These are phyloP conservation scores for Sextonia rubra DNA, from an alignment of 164 flowering plant genomes.

Conservation along the genomic window DNA sequence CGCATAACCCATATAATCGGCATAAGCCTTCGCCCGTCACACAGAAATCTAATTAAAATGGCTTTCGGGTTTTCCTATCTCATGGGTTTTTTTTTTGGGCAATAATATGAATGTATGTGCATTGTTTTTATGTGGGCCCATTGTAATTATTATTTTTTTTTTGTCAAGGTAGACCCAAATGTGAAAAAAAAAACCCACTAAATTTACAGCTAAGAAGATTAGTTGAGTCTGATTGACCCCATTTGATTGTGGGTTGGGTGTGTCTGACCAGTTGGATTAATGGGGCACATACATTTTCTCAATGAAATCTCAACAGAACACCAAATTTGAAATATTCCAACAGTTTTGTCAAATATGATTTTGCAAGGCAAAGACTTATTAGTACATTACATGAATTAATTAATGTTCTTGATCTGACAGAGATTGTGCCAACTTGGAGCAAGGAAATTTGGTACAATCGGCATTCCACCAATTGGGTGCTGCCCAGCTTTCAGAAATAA, in stretches of 20 bases:
- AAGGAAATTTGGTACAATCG: slow-evolving; percentile 42
- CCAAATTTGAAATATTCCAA: neutral
- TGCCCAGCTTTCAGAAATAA: slow-evolving; percentile 37
- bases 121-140: too few relatives aligned
- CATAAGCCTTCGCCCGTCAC: too few relatives aligned
- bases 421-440: slow-evolving; percentile 37
- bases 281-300: neutral
- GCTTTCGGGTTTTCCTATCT: too few relatives aligned
- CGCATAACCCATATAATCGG: too few relatives aligned
- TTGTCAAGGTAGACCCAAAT: too few relatives aligned
- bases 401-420: slow-evolving; percentile 17
- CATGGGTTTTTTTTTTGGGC: too few relatives aligned
- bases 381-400: neutral
- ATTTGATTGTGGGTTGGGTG: neutral
- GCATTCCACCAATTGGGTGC: slow-evolving; percentile 48
- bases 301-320: neutral
- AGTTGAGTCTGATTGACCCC: neutral
- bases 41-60: too few relatives aligned
- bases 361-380: neutral
- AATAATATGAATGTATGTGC: too few relatives aligned
- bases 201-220: too few relatives aligned
- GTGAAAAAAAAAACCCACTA: too few relatives aligned
- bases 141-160: too few relatives aligned
- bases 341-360: neutral
- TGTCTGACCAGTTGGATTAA: neutral